Base-by-base conservation (phyloP, 2,329 filamentous ascomycete genomes). In the Alternaria sp. region DNA sequence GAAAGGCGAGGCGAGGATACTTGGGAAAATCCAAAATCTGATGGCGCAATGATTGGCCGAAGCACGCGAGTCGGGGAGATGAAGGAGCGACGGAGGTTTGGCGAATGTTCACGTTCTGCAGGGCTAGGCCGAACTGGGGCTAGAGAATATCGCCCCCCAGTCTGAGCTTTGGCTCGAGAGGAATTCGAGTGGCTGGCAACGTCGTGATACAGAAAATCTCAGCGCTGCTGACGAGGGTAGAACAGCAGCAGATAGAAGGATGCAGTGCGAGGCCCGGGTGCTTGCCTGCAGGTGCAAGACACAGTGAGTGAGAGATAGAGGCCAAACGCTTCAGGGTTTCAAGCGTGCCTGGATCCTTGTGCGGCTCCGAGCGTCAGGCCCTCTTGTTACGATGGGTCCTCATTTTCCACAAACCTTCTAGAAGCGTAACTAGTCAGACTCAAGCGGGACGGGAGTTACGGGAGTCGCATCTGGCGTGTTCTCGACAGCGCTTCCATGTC, bases 351-450 rank as follows among this genome's bases (percentile, higher is more conserved):
- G 32, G 57, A 47, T 49, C 59, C 59, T 46, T 65, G 63, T 49
- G 62, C 59, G 60, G 64, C 65, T 62, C 63, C 68, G 59, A 63
- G 62, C 64, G 56, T 55, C 49, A 55, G 57, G 51, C 59, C 51
- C 47, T 47, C 34, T 66, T 63, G 61, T 61, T 62, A 57, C 65
- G 59, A 68, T 49, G 65, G 67, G 64, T 67, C 67, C 68, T 68
- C 67, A 72, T 72, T 68, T 77, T 75, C 71, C 59, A 70, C 66
- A 69, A 62, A 59, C 63, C 74, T 79, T 79, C 76, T 78, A 75
- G 76, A 79, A 79, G 65, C 65, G 67, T 52, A 64, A 69, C 73
- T 74, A 76, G 72, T 69, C 65, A 67, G 58, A 63, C 57, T 60
- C 39, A 57, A 44, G 63, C 69, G 65, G 63, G 67, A 70, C 67